These are phyloP conservation scores for Leucocoprinus sp. DNA, from an alignment of 768 basidiomycete genomes.

Conservation along the genomic window DNA sequence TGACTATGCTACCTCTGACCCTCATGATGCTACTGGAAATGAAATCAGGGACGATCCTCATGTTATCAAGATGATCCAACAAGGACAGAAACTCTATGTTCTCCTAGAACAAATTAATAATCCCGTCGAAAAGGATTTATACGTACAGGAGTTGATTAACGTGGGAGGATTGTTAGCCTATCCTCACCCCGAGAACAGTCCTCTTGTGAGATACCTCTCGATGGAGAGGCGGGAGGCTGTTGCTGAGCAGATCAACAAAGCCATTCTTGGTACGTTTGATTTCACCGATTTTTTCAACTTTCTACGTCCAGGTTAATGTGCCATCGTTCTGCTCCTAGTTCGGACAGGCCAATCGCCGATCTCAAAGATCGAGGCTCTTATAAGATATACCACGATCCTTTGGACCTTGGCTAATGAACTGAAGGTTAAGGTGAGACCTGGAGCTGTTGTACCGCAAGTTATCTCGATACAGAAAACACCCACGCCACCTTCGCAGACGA, in stretches of 20 bases:
- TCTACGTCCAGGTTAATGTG: neutral
- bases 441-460: conserved; percentile 37
- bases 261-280: conserved; percentile 64
- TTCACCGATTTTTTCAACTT: neutral
- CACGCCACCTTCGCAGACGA: conserved; percentile 13
- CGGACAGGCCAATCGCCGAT: conserved; percentile 40
- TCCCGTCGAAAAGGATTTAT: conserved; percentile 48
- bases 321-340: conserved; percentile 28
- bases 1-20: neutral
- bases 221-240: conserved; percentile 73
- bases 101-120: conserved; percentile 49
- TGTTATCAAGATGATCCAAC: conserved; percentile 7
- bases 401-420: conserved; percentile 51
- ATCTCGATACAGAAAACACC: conserved; percentile 7
- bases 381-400: conserved; percentile 57
- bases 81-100: conserved; percentile 59
- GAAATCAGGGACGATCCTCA: conserved; percentile 4
- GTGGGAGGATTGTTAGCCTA: conserved; percentile 83
- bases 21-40: neutral
- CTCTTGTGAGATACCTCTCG: conserved; percentile 66
- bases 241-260: conserved; percentile 83
- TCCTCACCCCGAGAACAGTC: conserved; percentile 66
- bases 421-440: conserved; percentile 38
- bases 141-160: conserved; percentile 61
- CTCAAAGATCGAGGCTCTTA: conserved; percentile 54